Base-by-base conservation (phyloP, 2,329 filamentous ascomycete species). In the Lachnellula arida region DNA sequence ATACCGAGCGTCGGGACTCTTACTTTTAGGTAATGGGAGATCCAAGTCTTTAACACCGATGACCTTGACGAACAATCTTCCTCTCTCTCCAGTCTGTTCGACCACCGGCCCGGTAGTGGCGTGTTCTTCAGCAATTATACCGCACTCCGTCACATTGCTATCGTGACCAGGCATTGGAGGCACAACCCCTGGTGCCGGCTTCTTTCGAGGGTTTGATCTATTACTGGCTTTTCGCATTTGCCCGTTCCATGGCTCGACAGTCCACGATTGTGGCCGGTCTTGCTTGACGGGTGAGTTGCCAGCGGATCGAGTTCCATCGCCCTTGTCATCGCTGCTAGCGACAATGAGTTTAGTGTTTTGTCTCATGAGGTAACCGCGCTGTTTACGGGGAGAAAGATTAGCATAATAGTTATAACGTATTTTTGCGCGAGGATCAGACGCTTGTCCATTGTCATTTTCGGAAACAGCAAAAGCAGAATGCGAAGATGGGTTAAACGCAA, bases 281-380 rank as follows among this genome's bases (percentile, higher is more conserved):
- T 90, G 85, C 68, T 95, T 89, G 32, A 85, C 69, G 3, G 90
- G 85, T 5, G 88, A 90, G 66, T 82, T 86, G 15, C 81, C 83
- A 14, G 81, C 82, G 28, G 86, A 85, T 54, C 83, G 82, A 22
- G 78, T 78, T 46, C 72, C 67, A 71, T 87, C 77, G 34, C 77
- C 74, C 62, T 88, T 87, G 71, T 91, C 87, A 56, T 79, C 79
- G 46, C 81, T 79, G 70, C 87, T 96, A n/a, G 94, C 94, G 49
- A 96, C 85, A 50, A 99, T 91, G 53, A 99, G 82, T 73, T 97
- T 97, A 3, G 93, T 97, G 74, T 97, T 99, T 67, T 99, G 93
- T 67, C 94, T 86, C 93, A 97, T 99, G 46, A 97, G 80, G 70
- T 99, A 99, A 55, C 94, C 94, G 77, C 95, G 92, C 92, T 97